Base-by-base conservation (phyloP, 2,329 filamentous ascomycete genomes). In the Monilinia fructicola region DNA sequence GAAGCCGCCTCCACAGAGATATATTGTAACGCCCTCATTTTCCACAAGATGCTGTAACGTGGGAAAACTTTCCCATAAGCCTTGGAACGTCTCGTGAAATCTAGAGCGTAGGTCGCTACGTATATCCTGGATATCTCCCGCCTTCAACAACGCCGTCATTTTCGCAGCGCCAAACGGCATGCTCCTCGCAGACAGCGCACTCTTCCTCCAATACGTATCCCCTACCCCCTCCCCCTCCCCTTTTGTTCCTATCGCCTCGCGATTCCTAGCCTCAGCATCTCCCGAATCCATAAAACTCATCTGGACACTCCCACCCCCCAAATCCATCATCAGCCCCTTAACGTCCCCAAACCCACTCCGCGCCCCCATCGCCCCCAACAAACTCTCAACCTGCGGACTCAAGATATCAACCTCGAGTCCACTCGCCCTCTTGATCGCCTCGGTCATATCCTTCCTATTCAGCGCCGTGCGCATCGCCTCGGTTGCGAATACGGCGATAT, bases 1-100 rank as follows among this genome's bases (percentile, higher is more conserved):
- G 75, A 97, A 96, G 0, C 93, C 93, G 31, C 93, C 93, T 54
- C 93, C 93, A 69, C 91, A 96, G 67, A 97, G 87, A 76, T 93
- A 97, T 11, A 97, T 81, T 44, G 90, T 86, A 67, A 93, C 81
- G 5, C 84, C 84, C 1, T 80, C 81, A 54, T 31, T 28, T 18
- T 62, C 48, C 6, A 50, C 56, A 23, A 58, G 62, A 31, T 40
- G 9, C 7, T 55, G 48, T 9, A 56, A n/a, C 44, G 23, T 73
- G 73, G 4, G 83, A 79, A 68, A 86, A 87, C 50, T 74, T 77
- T 53, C 73, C 71, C 69, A 81, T 80, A 38, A 88, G 76, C n/a
- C 78, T 21, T 79, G 76, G 67, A 91, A 90, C 1, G 90, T 88
- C 14, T 80, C 77, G 53, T 79, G 80, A 76, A 95, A 85, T 50